Conservation (phyloP, 345 rosid genomes). For the Pistacia vera region DNA sequence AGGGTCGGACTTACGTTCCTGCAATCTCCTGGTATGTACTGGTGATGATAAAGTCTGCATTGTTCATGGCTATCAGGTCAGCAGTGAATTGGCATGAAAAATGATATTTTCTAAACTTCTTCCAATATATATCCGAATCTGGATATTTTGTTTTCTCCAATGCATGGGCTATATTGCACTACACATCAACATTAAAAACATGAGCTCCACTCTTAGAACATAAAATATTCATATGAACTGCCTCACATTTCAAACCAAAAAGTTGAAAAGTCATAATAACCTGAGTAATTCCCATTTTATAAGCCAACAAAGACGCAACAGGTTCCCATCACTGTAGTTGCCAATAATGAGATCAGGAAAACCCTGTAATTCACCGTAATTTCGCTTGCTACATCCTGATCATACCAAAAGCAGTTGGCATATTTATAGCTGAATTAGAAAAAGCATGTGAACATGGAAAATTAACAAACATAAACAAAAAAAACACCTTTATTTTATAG, state of each 20-base stretch:
- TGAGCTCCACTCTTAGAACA: background rate
- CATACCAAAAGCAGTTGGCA: conserved; percentile 15
- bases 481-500: background rate
- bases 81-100: conserved; percentile 99
- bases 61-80: conserved; percentile 94
- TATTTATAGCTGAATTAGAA: background rate
- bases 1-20: conserved; percentile 73
- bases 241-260: background rate
- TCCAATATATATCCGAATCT: conserved; percentile 99
- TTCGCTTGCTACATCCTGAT: conserved; percentile 90
- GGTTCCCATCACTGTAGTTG: conserved; percentile 98
- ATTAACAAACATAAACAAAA: background rate
- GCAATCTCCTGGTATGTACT: conserved; percentile 99
- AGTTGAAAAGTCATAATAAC: conserved; percentile 34
- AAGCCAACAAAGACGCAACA: conserved; percentile 90
- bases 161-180: conserved; percentile 99
- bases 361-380: conserved; percentile 87
- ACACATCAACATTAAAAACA: conserved; percentile 29
- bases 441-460: conserved; percentile 1
- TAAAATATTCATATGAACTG: background rate
- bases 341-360: conserved; percentile 93
- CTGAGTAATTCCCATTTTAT: conserved; percentile 94
- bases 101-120: conserved; percentile 88
- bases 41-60: conserved; percentile 96
- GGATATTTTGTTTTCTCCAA: conserved; percentile 99